Percentiles rank a stretch among this genome's conserved stretches.
phyloP scores from a whole-genome alignment of 1,139 yeast genomes.

The Candida gigantensis region DNA sequence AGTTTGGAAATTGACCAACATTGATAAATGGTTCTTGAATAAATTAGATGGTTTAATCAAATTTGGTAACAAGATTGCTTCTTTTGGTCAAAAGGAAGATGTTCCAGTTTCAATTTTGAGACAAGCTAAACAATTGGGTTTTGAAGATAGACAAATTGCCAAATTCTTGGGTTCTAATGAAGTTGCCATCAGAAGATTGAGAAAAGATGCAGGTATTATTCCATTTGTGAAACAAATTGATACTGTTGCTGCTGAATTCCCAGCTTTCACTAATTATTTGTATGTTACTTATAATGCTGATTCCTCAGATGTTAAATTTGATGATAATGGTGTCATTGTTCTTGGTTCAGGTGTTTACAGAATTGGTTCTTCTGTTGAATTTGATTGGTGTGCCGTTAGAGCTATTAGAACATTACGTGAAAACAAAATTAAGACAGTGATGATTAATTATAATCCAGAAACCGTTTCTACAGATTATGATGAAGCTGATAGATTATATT shows the following conservation, averaged over 20 bases:
- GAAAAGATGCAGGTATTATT: constrained; percentile 75
- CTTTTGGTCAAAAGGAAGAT: constrained; percentile 59
- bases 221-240: constrained; percentile 97
- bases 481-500: constrained; percentile 95
- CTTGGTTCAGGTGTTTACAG: constrained; percentile 98
- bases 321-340: constrained; percentile 91
- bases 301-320: constrained; percentile 77
- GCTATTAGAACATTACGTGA: constrained; percentile 93
- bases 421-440: constrained; percentile 84
- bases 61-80: constrained; percentile 64
- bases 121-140: constrained; percentile 90
- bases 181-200: constrained; percentile 80
- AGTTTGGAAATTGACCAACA: constrained; percentile 87
- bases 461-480: constrained; percentile 98
- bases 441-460: constrained; percentile 98
- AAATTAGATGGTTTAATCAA: constrained; percentile 74
- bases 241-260: constrained; percentile 98
- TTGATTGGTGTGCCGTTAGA: constrained; percentile 99
- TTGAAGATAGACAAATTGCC: constrained; percentile 94
- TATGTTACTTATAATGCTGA: constrained; percentile 96
- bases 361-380: constrained; percentile 97
- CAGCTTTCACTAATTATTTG: constrained; percentile 92
- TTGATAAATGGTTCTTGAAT: constrained; percentile 94
- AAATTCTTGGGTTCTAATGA: constrained; percentile 87
- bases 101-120: constrained; percentile 42